Base-by-base conservation (phyloP, 31 red algal genomes). In the Porphyra umbilicalis region DNA sequence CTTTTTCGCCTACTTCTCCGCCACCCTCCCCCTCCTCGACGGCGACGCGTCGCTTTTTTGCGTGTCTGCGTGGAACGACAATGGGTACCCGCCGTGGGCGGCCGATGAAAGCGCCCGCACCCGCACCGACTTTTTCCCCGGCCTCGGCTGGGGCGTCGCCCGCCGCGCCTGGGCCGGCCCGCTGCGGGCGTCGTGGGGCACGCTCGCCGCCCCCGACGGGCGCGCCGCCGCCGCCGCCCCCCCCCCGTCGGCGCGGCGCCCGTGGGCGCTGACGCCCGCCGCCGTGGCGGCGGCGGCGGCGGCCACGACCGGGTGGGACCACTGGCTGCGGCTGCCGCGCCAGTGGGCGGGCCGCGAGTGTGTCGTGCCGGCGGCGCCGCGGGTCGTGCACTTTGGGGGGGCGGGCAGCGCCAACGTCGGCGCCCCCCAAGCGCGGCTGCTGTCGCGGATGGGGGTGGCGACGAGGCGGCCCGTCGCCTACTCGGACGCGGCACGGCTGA, bases 41-140 rank as follows among this genome's bases (percentile, higher is more conserved):
- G 46, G 77, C 29, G 90, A 93, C 68, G 18, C 35, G 36, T 77
- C 83, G 18, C 75, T 93, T 18, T 88, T 83, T 13, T 88, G 85
- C 32, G 67, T 93, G 10, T 93, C 90, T 11, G 90, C 90, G 13
- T 93, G 90, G 90, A 93, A 93, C 74, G 90, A 93, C 76, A 93
- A 93, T 79, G 85, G 90, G 4, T 80, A 80, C 16, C 40, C 71
- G 18, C 36, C 33, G n/a, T 46, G 87, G 38, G 57, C 81, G 16
- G 31, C 74, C 16, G 83, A 81, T 46, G 71, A 35, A 25, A 32
- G 15, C 7, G 78, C 84, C 33, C 75, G 88, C 38, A 29, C 16
- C 25, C 76, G 76, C 5, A 78, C 76, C 9, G 76, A 78, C 76
- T 78, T 78, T 78, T 78, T 78, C 9, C 76, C 76, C 4, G 76